These are phyloP conservation scores for Kwoniella botswanensis DNA, from an alignment of 768 basidiomycete genomes.

Conservation along the genomic window DNA sequence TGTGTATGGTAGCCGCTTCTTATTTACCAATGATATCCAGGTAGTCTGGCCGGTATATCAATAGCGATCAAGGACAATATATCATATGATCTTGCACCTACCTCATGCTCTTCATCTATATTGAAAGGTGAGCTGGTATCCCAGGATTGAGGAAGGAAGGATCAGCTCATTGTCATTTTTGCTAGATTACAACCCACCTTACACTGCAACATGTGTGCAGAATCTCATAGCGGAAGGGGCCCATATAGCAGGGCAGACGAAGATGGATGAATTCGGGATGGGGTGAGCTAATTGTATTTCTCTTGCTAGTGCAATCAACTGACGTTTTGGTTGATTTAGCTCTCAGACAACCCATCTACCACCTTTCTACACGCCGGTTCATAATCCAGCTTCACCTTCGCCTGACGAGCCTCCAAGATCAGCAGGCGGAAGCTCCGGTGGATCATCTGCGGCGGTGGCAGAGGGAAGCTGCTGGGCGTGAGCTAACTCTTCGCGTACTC, in stretches of 20 bases:
- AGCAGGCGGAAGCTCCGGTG: constrained; percentile 93
- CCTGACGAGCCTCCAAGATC: constrained; percentile 63
- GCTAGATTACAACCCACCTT: constrained; percentile 75
- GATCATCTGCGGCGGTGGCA: constrained; percentile 91
- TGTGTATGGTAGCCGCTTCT: no score
- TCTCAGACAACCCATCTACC: constrained; percentile 77
- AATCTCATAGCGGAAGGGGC: constrained; percentile 70
- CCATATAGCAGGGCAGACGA: constrained; percentile 81
- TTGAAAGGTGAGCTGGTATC: constrained; percentile 64
- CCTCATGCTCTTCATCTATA: constrained; percentile 79
- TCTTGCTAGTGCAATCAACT: not conserved
- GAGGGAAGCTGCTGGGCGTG: constrained; percentile 82
- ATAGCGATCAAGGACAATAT: constrained; percentile 90
- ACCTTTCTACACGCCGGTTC: constrained; percentile 74
- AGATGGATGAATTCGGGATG: constrained; percentile 99
- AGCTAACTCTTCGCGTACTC: constrained; percentile 49
- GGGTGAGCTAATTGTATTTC: constrained; percentile 63
- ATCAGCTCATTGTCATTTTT: not conserved
- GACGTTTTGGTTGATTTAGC: not conserved
- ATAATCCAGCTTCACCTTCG: constrained; percentile 69
- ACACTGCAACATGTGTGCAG: constrained; percentile 81
- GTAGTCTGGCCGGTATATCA: constrained; percentile 32
- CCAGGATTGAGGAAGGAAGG: not conserved
- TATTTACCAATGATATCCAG: constrained; percentile 2
- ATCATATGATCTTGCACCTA: constrained; percentile 68